Base-by-base conservation (phyloP, 1,284 basidiomycete genomes). In the Cutaneotrichosporon mucoides region DNA sequence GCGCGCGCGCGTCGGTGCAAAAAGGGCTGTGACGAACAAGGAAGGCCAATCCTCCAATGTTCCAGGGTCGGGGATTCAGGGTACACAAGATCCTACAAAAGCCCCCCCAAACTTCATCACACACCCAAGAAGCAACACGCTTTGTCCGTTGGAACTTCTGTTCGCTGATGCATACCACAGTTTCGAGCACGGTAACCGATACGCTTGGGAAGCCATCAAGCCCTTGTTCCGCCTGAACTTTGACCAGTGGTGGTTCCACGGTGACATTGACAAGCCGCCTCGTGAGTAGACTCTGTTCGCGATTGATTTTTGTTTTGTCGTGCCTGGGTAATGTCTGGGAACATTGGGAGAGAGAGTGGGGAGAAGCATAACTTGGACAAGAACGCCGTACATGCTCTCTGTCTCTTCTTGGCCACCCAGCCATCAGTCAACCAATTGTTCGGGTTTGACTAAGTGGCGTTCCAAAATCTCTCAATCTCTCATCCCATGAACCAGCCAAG, bases 161-260 rank as follows among this genome's bases (percentile, higher is more conserved):
- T 13, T 49, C 33, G 40, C 44, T 38, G 16, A 13, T 13, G 10
- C 24, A 42, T 42, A 16, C 36, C 35, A n/a, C 48, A 56, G 55
- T 10, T 56, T 56, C n/a, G 41, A 51, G 16, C 34, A 11, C 34
- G 13, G 43, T 34, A 45, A 56, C 41, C 16, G 6, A 12, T 37
- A 45, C 10, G 47, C 55, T 2, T 44, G 35, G 48, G 49, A 51
- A 36, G 38, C 49, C 36, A 48, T 43, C 8, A 44, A 51, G 48
- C 55, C 55, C 15, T 38, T 51, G 8, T n/a, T 16, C 9, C 41
- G 24, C n/a, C 56, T 45, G 44, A 15, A 11, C 44, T 60, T 87
- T 69, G 63, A 81, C 38, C 68, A 86, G 62, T 88, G 87, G 87
- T 89, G 87, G 87, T 85, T 88, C 76, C 77, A 77, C 61, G 73